Conservation (phyloP, 768 basidiomycete genomes). For the Agaricus subrufescens region DNA sequence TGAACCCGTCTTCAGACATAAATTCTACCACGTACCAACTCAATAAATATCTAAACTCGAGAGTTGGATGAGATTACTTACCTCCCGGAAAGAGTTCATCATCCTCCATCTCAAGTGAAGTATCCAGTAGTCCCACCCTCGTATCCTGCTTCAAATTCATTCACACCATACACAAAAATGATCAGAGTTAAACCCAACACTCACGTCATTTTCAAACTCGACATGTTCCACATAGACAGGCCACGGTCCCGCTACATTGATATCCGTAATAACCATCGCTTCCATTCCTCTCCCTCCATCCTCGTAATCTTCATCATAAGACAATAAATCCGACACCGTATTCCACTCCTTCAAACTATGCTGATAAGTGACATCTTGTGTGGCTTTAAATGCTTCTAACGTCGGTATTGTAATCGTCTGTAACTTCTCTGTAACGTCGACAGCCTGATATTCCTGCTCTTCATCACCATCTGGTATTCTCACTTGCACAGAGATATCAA, state of each 20-base stretch:
- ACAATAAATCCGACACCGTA: slow-evolving; percentile 47
- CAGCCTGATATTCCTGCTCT: slow-evolving; percentile 20
- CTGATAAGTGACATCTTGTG: slow-evolving; percentile 51
- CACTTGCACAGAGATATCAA: slow-evolving; percentile 82
- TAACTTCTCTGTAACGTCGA: slow-evolving; percentile 54
- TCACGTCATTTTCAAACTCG: slow-evolving; percentile 43
- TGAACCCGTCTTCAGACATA: slow-evolving; percentile 60
- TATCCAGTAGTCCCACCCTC: slow-evolving; percentile 44
- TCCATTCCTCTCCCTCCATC: slow-evolving; percentile 48
- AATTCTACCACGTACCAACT: slow-evolving; percentile 39
- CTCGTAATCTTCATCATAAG: slow-evolving; percentile 52
- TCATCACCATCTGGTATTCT: slow-evolving; percentile 23
- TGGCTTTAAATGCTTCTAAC: slow-evolving; percentile 53
- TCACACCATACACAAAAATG: not conserved
- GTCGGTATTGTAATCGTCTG: slow-evolving; percentile 66
- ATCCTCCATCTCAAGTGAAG: slow-evolving; percentile 42
- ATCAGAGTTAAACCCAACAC: slow-evolving; percentile 11
- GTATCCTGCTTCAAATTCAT: slow-evolving; percentile 28
- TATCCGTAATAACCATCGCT: slow-evolving; percentile 46
- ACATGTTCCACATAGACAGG: slow-evolving; percentile 48
- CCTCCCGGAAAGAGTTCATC: slow-evolving; percentile 44
- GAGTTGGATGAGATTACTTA: slow-evolving; percentile 16
- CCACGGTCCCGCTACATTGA: slow-evolving; percentile 55
- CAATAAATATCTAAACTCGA: not conserved
- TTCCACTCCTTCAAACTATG: slow-evolving; percentile 35